A percentile compares a stretch with the other conserved stretches of the same genome.
Conservation (phyloP, 169 alveolate genomes). For the Miamiensis avidus region DNA sequence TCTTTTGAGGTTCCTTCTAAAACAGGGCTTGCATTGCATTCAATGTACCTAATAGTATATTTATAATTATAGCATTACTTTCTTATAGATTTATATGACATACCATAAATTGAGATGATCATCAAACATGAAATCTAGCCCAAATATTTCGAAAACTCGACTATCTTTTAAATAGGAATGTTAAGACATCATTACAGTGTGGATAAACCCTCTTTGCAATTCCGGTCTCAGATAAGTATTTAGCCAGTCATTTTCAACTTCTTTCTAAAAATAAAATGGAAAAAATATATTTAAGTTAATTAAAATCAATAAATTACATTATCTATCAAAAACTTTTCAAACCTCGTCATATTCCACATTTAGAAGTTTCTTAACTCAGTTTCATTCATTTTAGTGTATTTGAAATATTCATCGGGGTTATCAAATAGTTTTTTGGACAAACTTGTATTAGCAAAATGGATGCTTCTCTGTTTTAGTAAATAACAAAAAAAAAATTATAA, state of each 20-base stretch:
- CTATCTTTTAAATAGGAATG: slow-evolving; percentile 7
- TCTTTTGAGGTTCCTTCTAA: slow-evolving; percentile 3
- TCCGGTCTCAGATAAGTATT: slow-evolving; percentile 1
- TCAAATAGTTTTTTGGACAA: neutral
- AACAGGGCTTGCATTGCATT: slow-evolving; percentile 13
- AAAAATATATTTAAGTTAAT: neutral
- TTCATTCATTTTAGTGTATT: neutral
- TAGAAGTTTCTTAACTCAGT: slow-evolving; percentile 2
- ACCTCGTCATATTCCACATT: slow-evolving; percentile 15
- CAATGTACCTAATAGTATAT: too few relatives aligned
- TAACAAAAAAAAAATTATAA: neutral
- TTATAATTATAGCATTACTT: too few relatives aligned
- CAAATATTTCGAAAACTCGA: slow-evolving; percentile 13
- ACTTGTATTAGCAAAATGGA: slow-evolving; percentile 11
- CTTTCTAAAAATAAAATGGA: neutral
- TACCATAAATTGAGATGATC: slow-evolving; percentile 7
- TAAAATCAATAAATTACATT: neutral
- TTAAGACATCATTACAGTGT: slow-evolving; percentile 7
- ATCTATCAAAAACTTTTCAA: neutral
- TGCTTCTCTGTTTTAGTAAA: neutral
- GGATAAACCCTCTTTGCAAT: neutral
- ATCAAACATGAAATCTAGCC: slow-evolving; percentile 5
- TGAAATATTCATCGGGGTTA: neutral
- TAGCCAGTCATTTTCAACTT: slow-evolving; percentile 4
- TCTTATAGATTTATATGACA: too few relatives aligned